Conservation (phyloP, 2,329 filamentous ascomycete genomes). For the Setomelanomma holmii region DNA sequence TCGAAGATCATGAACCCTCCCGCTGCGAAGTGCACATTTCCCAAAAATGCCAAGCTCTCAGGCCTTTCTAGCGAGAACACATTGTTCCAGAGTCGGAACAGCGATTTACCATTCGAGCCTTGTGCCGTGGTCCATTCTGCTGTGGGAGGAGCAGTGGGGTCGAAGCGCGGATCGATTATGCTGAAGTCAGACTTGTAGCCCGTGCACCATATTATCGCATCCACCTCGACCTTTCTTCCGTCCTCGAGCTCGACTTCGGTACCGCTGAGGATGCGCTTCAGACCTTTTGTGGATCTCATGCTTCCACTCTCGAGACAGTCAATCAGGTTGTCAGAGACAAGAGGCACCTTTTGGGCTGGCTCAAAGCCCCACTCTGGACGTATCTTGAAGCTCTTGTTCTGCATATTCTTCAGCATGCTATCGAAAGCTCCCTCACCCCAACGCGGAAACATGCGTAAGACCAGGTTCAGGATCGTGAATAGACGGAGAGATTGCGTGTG, state of each 20-base stretch:
- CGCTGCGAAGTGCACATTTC: constrained; percentile 47
- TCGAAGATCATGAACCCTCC: constrained; percentile 45
- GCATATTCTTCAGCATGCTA: constrained; percentile 21
- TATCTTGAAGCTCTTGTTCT: constrained; percentile 30
- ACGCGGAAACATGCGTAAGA: constrained; percentile 19
- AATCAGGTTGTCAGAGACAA: constrained; percentile 27
- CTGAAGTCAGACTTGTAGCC: constrained; percentile 42
- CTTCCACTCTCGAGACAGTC: constrained; percentile 21
- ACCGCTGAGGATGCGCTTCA: constrained; percentile 14
- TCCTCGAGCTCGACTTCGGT: constrained; percentile 39
- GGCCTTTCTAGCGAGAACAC: constrained; percentile 55
- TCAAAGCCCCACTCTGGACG: constrained; percentile 32
- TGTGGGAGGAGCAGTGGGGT: constrained; percentile 24
- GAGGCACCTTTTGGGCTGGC: constrained; percentile 22
- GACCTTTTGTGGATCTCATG: constrained; percentile 23
- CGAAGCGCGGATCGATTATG: constrained; percentile 29
- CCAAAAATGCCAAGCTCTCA: constrained; percentile 53
- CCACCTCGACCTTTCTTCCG: constrained; percentile 37
- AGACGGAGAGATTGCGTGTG: constrained; percentile 21
- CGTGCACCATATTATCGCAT: constrained; percentile 46
- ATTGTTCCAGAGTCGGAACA: constrained; percentile 53
- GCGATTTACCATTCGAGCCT: constrained; percentile 35
- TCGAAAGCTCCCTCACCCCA: constrained; percentile 25
- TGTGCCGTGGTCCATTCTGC: constrained; percentile 20
- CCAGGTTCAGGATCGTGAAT: constrained; percentile 15